Evolutionary conservation across 768 basidiomycete genomes (phyloP).

Genomic region (Tylopilus sp.): DNA sequence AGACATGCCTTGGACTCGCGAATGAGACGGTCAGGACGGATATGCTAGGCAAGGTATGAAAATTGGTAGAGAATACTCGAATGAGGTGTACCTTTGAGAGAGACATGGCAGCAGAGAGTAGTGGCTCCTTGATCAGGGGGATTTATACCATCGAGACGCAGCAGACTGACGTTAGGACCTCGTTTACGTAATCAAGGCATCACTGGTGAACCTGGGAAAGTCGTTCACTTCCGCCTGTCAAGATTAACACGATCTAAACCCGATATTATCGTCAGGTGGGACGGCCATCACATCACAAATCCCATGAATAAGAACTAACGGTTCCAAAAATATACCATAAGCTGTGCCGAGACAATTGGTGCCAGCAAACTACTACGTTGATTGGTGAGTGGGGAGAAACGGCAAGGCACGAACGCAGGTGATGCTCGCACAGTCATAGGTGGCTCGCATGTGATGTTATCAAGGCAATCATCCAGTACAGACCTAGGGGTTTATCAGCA

Average conservation of each 20-base stretch:
- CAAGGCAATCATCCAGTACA: too few relatives aligned
- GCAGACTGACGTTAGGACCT: background rate
- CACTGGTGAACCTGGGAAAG: too few relatives aligned
- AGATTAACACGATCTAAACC: background rate
- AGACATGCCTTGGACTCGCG: constrained; percentile 47
- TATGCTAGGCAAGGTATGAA: constrained; percentile 40
- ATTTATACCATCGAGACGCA: too few relatives aligned
- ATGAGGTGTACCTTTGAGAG: constrained; percentile 51
- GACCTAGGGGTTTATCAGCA: too few relatives aligned
- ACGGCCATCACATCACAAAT: background rate
- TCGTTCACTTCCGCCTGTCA: too few relatives aligned
- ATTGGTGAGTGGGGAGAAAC: too few relatives aligned
- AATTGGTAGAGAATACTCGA: background rate
- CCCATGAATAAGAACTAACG: too few relatives aligned
- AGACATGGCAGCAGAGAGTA: constrained; percentile 41
- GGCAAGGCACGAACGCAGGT: too few relatives aligned
- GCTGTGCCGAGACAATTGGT: too few relatives aligned
- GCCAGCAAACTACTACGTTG: too few relatives aligned
- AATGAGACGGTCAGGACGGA: constrained; percentile 67
- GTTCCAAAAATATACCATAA: background rate
- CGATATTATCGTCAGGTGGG: background rate
- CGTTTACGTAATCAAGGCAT: background rate
- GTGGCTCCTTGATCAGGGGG: background rate
- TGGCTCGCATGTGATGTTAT: too few relatives aligned
- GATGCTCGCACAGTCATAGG: too few relatives aligned